phyloP scores from a whole-genome alignment of 306 rosid species.

The Hylodesmum podocarpum region DNA sequence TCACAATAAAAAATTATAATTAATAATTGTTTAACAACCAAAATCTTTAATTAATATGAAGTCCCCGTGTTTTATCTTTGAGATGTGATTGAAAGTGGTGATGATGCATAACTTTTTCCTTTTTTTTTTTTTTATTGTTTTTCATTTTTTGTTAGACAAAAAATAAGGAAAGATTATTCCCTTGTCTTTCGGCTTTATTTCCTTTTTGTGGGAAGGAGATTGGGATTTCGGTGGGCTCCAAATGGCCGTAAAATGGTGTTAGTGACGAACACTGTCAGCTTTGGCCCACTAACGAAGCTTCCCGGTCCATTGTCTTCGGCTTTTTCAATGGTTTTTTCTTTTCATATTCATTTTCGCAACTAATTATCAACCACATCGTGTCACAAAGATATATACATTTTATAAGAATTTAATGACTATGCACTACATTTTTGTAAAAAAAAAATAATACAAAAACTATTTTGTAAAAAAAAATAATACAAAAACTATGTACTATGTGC shows the following conservation, averaged over 20 bases:
- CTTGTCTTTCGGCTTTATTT: neutral
- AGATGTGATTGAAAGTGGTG: neutral
- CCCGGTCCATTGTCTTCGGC: neutral
- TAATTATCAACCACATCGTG: neutral
- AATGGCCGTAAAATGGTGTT: neutral
- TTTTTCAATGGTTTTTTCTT: neutral
- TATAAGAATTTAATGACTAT: too few relatives aligned
- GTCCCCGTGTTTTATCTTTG: neutral
- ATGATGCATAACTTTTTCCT: neutral
- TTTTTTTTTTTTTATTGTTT: neutral
- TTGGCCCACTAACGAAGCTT: neutral
- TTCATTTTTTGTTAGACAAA: neutral
- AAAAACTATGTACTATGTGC: too few relatives aligned
- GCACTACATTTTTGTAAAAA: too few relatives aligned
- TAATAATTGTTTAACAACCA: too few relatives aligned
- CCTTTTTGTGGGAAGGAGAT: neutral
- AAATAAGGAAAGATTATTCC: neutral
- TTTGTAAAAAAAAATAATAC: too few relatives aligned
- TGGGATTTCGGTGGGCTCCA: neutral
- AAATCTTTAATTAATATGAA: neutral
- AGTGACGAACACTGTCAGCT: conserved; percentile 1
- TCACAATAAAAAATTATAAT: too few relatives aligned
- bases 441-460: too few relatives aligned
- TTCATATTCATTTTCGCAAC: neutral
- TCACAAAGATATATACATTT: neutral